Conservation (phyloP, 208 protist species). For the Dictyostelium gargantuum region DNA sequence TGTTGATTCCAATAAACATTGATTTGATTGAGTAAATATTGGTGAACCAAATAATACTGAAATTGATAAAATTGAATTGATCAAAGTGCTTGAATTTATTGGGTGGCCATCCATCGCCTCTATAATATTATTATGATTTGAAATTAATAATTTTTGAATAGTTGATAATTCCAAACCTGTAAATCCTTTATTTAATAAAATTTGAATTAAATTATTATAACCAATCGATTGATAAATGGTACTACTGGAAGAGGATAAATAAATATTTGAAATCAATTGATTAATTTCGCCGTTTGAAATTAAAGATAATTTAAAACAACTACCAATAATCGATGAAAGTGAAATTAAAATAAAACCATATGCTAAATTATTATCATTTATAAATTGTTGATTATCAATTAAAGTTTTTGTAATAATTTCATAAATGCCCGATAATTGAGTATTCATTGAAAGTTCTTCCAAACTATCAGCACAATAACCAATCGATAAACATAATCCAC, state of each 20-base stretch:
- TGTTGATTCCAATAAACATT: background rate
- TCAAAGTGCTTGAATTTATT: background rate
- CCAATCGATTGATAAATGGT: background rate
- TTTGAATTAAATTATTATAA: slow-evolving; percentile 21
- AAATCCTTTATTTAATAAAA: background rate
- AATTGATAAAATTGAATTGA: background rate
- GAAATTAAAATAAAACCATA: background rate
- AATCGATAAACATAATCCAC: background rate
- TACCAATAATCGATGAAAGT: background rate
- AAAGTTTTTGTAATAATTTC: background rate
- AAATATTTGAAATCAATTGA: background rate
- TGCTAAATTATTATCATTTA: no score
- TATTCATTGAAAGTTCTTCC: background rate
- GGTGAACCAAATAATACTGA: slow-evolving; percentile 10
- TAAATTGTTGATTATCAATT: background rate
- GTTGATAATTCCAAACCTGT: background rate
- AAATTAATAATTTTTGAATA: background rate
- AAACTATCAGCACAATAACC: background rate
- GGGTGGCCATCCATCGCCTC: background rate
- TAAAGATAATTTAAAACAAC: slow-evolving; percentile 16
- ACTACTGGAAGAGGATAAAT: no score
- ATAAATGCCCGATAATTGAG: background rate
- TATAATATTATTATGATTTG: background rate
- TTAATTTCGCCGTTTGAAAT: background rate
- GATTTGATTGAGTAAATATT: background rate